Evolutionary conservation across 2,329 filamentous ascomycete genomes (phyloP), one percentile per base, ranked within the genome.

Genomic region (Claviceps paspali): DNA sequence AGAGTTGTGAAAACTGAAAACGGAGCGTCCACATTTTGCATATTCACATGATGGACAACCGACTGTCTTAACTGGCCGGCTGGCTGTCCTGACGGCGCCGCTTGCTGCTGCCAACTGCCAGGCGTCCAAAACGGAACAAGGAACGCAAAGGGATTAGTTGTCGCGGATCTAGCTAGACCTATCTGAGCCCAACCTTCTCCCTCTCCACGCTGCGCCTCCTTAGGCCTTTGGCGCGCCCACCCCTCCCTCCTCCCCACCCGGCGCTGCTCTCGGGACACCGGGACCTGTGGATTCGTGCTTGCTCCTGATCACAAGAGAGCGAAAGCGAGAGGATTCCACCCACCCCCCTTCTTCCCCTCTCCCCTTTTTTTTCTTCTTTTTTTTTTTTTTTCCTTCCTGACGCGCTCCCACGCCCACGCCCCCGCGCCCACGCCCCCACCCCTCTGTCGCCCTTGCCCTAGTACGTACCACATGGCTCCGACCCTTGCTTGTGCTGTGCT

Each of bases 401-500:
- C 27, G 18, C 34, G 23, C 29, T n/a, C 17, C 14, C 38, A 24
- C 26, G 18, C 34, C 33, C 38, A n/a, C 26, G n/a, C 26, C 4
- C 24, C 24, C 24, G 14, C 28, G 14, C 15, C 15, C 15, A 17
- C 7, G 15, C 15, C 29, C 17, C 17, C 8, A 14, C 29, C 29
- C 3, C 11, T 12, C 12, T 12, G 6, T 30, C 35, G 26, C 30
- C 12, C 29, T 11, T 26, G n/a, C 27, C 14, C 19, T 18, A 18
- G 35, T 31, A 40, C 38, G 38, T 40, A 40, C 33, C 38, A 36
- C 34, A 36, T 40, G 33, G 38, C 29, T 38, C 34, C 35, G 30
- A 38, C 35, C 34, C 35, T 38, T 41, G 30, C 29, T 37, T n/a
- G n/a, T n/a, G n/a, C n/a, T 38, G 27, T 30, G 31, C 35, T 31